A percentile compares a stretch with the other conserved stretches of the same genome.
Conservation (phyloP, 1,284 basidiomycete species). For the Puccinia coronata region DNA sequence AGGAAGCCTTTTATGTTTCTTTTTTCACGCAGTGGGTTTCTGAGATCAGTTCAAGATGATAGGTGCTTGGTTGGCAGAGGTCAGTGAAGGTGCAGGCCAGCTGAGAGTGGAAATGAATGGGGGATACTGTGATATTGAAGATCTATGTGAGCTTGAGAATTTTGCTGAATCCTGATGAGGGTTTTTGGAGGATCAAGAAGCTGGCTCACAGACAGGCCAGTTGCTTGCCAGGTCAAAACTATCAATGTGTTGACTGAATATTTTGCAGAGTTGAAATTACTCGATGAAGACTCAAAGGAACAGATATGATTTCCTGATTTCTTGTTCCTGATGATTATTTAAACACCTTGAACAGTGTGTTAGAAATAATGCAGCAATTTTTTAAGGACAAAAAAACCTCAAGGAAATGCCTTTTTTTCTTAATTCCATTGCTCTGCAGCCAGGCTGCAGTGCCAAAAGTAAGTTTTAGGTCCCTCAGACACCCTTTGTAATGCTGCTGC, state of each 20-base stretch:
- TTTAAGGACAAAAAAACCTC: no score
- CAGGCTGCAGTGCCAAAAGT: no score
- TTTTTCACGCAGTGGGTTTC: conserved; percentile 30
- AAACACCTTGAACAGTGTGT: no score
- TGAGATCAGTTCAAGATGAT: conserved; percentile 18
- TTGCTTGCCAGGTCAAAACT: background rate
- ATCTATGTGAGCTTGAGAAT: conserved; percentile 36
- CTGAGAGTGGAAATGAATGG: conserved; percentile 22
- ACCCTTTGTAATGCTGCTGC: no score
- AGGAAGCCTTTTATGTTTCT: no score
- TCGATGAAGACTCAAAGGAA: conserved; percentile 41
- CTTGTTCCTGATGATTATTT: no score
- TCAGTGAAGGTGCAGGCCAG: conserved; percentile 29
- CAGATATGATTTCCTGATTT: no score
- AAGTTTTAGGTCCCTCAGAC: no score
- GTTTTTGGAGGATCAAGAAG: conserved; percentile 40
- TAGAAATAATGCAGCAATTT: no score
- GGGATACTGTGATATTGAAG: conserved; percentile 32
- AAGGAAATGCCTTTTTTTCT: no score
- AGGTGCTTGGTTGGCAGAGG: conserved; percentile 11
- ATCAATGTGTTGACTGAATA: conserved; percentile 4
- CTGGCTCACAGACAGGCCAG: conserved; percentile 1
- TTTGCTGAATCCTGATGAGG: conserved; percentile 44
- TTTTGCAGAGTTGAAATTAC: conserved; percentile 29
- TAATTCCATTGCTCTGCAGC: no score